phyloP scores from a whole-genome alignment of 352 stramenopile species.

The Pythium aristosporum region DNA sequence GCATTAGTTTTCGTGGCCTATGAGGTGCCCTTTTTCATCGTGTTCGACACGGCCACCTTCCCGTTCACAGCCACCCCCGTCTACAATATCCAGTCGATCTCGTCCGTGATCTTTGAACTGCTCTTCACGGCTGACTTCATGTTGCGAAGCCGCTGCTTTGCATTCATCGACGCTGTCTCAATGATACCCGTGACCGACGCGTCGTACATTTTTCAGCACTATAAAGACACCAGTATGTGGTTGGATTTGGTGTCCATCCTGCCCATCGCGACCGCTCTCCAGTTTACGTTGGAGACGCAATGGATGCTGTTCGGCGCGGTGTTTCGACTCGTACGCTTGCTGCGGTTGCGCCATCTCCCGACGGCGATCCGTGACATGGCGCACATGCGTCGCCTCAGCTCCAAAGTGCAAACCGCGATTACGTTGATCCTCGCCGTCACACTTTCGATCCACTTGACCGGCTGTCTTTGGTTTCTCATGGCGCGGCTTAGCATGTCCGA shows the following conservation, averaged over 20 bases:
- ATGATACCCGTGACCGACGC: conserved; percentile 64
- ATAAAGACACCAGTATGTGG: conserved; percentile 50
- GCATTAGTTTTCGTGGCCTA: conserved; percentile 57
- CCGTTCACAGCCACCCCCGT: conserved; percentile 38
- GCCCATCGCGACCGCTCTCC: conserved; percentile 46
- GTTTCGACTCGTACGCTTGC: conserved; percentile 47
- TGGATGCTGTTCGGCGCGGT: conserved; percentile 35
- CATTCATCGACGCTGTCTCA: conserved; percentile 61
- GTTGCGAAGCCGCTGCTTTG: conserved; percentile 53
- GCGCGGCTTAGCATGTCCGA: conserved; percentile 50
- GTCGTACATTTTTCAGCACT: conserved; percentile 65
- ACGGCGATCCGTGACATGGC: conserved; percentile 55
- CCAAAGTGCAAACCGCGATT: conserved; percentile 50
- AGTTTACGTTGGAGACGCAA: conserved; percentile 36
- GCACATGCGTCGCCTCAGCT: conserved; percentile 54
- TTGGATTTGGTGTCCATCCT: conserved; percentile 61
- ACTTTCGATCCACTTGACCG: conserved; percentile 54
- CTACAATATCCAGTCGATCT: conserved; percentile 50
- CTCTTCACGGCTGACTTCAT: conserved; percentile 63
- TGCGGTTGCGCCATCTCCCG: conserved; percentile 52
- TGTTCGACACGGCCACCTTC: conserved; percentile 62
- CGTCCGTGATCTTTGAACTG: conserved; percentile 47
- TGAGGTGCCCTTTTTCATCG: conserved; percentile 64
- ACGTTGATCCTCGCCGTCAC: conserved; percentile 69
- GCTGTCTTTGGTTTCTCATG: conserved; percentile 79